phyloP scores from a whole-genome alignment of 2,329 filamentous ascomycete genomes.

The Nemania sp. region DNA sequence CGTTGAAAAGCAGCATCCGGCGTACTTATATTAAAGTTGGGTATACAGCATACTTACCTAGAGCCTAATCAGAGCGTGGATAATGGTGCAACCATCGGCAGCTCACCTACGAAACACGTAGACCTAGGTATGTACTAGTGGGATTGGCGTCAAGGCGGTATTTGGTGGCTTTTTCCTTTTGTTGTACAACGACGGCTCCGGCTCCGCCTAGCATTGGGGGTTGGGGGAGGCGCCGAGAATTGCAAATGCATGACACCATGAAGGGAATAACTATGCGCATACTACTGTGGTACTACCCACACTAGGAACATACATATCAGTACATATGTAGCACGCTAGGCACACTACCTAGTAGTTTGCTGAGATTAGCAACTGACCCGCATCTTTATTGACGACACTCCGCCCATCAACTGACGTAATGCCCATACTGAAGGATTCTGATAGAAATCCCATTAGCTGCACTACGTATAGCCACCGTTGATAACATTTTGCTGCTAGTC shows the following conservation, averaged over 20 bases:
- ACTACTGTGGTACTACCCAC: neutral
- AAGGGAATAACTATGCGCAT: neutral
- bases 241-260: neutral
- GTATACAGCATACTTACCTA: no score
- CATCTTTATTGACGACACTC: slow-evolving; percentile 16
- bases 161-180: no score
- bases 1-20: no score
- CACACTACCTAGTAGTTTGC: slow-evolving; percentile 6
- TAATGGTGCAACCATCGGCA: neutral
- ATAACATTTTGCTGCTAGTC: neutral
- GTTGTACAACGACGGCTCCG: neutral
- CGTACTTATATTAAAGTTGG: no score
- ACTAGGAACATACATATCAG: neutral
- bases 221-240: neutral
- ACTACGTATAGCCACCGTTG: neutral
- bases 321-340: neutral
- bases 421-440: neutral
- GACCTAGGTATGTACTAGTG: no score
- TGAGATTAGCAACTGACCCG: slow-evolving; percentile 6
- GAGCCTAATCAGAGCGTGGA: neutral
- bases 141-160: no score
- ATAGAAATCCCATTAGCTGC: neutral
- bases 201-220: neutral
- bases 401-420: slow-evolving; percentile 33
- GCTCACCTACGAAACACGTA: no score